These are phyloP conservation scores for Hortiboletus flavorubellus DNA, from an alignment of 768 basidiomycete species.

Conservation along the genomic window DNA sequence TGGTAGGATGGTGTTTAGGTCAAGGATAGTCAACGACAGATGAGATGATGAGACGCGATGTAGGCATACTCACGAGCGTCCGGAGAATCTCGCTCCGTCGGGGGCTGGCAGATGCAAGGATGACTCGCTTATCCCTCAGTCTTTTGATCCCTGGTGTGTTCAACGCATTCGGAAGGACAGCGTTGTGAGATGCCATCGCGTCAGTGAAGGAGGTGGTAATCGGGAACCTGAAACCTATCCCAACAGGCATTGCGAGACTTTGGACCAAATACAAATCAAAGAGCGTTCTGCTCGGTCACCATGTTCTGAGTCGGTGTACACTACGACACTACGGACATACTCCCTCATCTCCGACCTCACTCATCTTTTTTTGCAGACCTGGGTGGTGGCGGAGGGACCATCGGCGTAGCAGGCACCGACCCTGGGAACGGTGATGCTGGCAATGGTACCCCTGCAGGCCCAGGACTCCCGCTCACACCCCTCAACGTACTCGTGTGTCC, in stretches of 20 bases:
- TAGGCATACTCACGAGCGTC: slow-evolving; percentile 53
- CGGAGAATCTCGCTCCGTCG: slow-evolving; percentile 80
- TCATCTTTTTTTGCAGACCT: slow-evolving; percentile 27
- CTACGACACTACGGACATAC: not conserved
- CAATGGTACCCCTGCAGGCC: slow-evolving; percentile 12
- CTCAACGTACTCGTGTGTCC: slow-evolving; percentile 1
- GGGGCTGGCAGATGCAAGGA: slow-evolving; percentile 86
- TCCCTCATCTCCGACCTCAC: slow-evolving; percentile 2
- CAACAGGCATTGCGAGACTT: not conserved
- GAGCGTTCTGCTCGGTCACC: not conserved
- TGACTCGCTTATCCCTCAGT: slow-evolving; percentile 69
- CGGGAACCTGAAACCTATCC: not conserved
- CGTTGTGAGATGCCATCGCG: slow-evolving; percentile 34
- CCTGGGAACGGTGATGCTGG: slow-evolving; percentile 23
- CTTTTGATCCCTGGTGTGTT: slow-evolving; percentile 59
- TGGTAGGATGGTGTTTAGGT: slow-evolving; percentile 15
- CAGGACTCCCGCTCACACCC: slow-evolving; percentile 13
- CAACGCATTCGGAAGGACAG: slow-evolving; percentile 63
- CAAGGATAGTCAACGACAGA: not conserved
- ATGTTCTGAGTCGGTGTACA: not conserved
- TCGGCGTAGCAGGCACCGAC: slow-evolving; percentile 14
- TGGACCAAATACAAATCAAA: not conserved
- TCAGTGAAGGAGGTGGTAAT: not conserved
- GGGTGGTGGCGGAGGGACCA: slow-evolving; percentile 21
- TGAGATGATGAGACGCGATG: not conserved